Base-by-base conservation (phyloP, 78 protist species). In the Dictyostelium purpureum region DNA sequence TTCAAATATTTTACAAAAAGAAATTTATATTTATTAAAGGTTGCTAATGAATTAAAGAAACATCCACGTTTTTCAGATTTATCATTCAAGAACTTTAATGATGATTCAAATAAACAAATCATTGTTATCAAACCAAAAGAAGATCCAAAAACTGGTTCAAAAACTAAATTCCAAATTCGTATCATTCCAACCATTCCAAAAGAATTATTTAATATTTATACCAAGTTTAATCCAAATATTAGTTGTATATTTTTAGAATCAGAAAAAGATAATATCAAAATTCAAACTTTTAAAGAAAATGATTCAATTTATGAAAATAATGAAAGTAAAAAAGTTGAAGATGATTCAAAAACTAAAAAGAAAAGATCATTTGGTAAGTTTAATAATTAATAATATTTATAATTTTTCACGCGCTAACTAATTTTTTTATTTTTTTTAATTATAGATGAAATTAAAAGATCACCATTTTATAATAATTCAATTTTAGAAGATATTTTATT, bases 31-130 rank as follows among this genome's bases (percentile, higher is more conserved):
- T 2, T 90, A 3, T 74, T 82, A 54, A 63, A 79, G 38, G 21
- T 90, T 45, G 61, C 52, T 6, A 24, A 78, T 2, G 67, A 40
- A 18, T 3, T 90, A 1, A 4, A 40, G 14, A 67, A 59, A 51
- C 57, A 61, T 28, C 7, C 21, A 12, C 49, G 94, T 24, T 90
- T 81, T 38, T 26, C 47, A 11, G 77, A 81, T 83, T 37, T 73
- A 2, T 4, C 4, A 21, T 59, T 85, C 51, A 52, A 37, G n/a
- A 40, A 74, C 45, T 85, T 70, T 43, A 43, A 75, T 37, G 88
- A 81, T 28, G 94, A 90, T 51, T 61, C 76, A 35, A 90, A 75
- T 76, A 90, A 90, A 49, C 94, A 73, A 47, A 90, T 90, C 10
- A 31, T 90, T 14, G 45, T 66, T 14, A 40, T 90, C 12, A 12